These are phyloP conservation scores for Sclerotinia trifoliorum DNA, from an alignment of 2,329 filamentous ascomycete species.

Conservation along the genomic window DNA sequence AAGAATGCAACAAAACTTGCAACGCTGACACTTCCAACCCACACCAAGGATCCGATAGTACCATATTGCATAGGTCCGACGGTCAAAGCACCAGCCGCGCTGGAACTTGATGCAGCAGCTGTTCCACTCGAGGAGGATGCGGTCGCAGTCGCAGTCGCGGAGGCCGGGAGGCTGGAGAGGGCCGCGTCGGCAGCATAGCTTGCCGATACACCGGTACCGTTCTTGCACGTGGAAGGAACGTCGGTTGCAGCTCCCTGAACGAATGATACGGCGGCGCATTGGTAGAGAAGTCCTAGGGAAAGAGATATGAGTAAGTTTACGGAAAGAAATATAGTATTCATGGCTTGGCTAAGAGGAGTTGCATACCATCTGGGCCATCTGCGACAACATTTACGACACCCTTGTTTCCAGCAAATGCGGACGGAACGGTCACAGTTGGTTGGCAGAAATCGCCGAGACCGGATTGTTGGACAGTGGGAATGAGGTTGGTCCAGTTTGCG, in stretches of 20 bases:
- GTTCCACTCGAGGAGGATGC: not conserved
- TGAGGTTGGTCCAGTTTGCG: conserved; percentile 54
- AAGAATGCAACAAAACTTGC: conserved; percentile 28
- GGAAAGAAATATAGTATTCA: not conserved
- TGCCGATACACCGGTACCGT: conserved; percentile 41
- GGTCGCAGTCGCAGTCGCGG: conserved; percentile 22
- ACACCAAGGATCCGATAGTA: conserved; percentile 25
- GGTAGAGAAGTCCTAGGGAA: conserved; percentile 20
- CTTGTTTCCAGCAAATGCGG: conserved; percentile 53
- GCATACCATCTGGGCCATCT: conserved; percentile 53
- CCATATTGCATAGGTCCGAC: conserved; percentile 13
- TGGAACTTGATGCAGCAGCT: conserved; percentile 18
- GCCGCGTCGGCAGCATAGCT: conserved; percentile 24
- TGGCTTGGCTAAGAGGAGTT: not conserved
- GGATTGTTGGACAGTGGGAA: conserved; percentile 53
- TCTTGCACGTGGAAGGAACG: conserved; percentile 42
- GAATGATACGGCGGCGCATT: conserved; percentile 58
- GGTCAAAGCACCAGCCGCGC: conserved; percentile 20
- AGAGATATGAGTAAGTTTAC: not conserved
- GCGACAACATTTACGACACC: conserved; percentile 54
- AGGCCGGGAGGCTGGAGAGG: conserved; percentile 27
- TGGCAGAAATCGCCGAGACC: conserved; percentile 56
- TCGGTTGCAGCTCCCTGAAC: conserved; percentile 44
- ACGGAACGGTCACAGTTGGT: conserved; percentile 49
- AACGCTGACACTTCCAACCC: conserved; percentile 24